phyloP scores from a whole-genome alignment of 192 early-diverging fungal genomes.

The Mortierella antarctica region DNA sequence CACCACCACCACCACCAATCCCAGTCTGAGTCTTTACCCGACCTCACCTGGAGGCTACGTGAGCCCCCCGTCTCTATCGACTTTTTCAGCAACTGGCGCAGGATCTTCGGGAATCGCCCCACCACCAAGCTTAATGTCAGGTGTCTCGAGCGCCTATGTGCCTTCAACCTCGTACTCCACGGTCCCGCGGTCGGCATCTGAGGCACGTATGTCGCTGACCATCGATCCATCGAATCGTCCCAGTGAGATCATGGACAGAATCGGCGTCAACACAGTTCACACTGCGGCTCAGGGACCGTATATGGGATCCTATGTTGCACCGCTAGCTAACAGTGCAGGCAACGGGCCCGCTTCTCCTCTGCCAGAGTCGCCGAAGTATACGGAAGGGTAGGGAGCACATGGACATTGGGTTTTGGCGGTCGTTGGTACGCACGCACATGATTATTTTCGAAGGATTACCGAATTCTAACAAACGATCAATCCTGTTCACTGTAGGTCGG shows the following conservation, averaged over 20 bases:
- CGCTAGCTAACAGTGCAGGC: neutral
- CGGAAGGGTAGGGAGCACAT: conserved; percentile 4
- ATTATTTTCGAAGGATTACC: no score
- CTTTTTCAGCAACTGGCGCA: neutral
- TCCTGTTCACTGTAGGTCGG: neutral
- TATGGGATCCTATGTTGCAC: conserved; percentile 1
- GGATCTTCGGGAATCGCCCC: neutral
- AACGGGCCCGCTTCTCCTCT: neutral
- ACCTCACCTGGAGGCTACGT: neutral
- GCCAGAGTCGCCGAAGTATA: neutral
- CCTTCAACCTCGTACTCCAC: conserved; percentile 1
- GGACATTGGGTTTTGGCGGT: neutral
- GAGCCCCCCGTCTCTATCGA: neutral
- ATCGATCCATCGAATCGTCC: conserved; percentile 32
- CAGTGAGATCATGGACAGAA: conserved; percentile 36
- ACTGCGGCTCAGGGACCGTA: neutral
- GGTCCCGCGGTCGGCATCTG: neutral
- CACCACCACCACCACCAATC: neutral
- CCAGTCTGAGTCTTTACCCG: neutral
- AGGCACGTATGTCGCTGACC: conserved; percentile 31
- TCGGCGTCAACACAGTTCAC: conserved; percentile 27
- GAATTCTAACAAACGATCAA: no score
- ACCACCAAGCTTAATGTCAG: neutral
- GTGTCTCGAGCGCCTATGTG: neutral
- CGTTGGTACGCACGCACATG: neutral